Conservation (phyloP, 1,284 basidiomycete species). For the Serendipita sp. region DNA sequence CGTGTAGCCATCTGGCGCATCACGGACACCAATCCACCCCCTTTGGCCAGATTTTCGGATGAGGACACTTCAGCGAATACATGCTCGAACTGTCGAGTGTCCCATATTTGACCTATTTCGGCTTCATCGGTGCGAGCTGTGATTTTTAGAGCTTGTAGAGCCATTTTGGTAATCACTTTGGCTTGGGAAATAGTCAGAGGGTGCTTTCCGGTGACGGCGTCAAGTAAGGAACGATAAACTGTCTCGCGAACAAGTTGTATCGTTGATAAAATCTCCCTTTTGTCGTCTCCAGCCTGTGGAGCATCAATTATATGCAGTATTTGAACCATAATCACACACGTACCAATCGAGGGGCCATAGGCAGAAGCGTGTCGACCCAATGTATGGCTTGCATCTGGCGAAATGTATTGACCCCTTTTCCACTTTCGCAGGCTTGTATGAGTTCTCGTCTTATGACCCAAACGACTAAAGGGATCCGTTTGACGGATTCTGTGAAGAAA, state of each 20-base stretch:
- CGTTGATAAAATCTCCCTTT: conserved; percentile 33
- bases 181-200: conserved; percentile 51
- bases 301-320: neutral
- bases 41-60: conserved; percentile 29
- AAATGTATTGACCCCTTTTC: conserved; percentile 57
- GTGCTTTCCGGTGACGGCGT: conserved; percentile 35
- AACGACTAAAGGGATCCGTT: conserved; percentile 48
- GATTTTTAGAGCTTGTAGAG: conserved; percentile 49
- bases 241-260: conserved; percentile 36
- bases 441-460: conserved; percentile 56
- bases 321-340: conserved; percentile 17
- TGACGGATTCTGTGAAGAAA: conserved; percentile 72
- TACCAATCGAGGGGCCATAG: conserved; percentile 41
- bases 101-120: conserved; percentile 26
- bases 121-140: conserved; percentile 31
- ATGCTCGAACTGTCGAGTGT: conserved; percentile 27
- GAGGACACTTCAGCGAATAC: conserved; percentile 26
- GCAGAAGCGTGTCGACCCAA: conserved; percentile 54
- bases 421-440: conserved; percentile 32
- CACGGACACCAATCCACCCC: conserved; percentile 23
- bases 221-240: conserved; percentile 37
- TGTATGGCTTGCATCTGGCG: conserved; percentile 62
- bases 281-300: conserved; percentile 8
- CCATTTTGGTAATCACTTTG: conserved; percentile 71
- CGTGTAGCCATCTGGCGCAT: conserved; percentile 37